Conservation (phyloP, 1,284 basidiomycete species). For the Tremellales sp. region DNA sequence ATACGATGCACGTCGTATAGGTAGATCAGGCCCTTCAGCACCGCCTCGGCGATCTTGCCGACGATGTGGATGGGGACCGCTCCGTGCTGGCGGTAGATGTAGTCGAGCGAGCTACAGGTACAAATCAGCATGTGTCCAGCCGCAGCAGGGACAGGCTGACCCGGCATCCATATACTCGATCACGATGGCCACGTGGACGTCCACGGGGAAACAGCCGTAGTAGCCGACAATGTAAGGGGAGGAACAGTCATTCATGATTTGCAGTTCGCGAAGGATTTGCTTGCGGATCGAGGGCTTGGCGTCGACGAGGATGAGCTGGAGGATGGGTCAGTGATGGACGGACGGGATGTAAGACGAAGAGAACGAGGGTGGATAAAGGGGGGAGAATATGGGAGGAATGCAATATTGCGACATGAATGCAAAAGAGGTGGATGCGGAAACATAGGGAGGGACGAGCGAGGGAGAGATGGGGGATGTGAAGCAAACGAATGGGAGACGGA, state of each 20-base stretch:
- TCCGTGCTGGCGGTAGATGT: slow-evolving; percentile 90
- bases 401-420: too few species aligned
- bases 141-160: slow-evolving; percentile 31
- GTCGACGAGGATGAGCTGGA: slow-evolving; percentile 92
- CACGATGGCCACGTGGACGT: slow-evolving; percentile 97
- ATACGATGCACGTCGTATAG: slow-evolving; percentile 99
- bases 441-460: too few species aligned
- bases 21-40: slow-evolving; percentile 92
- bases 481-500: too few species aligned
- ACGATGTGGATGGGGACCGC: slow-evolving; percentile 86
- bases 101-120: slow-evolving; percentile 63
- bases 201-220: slow-evolving; percentile 90
- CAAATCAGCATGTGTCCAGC: slow-evolving; percentile 4
- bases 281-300: slow-evolving; percentile 96
- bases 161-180: slow-evolving; percentile 91
- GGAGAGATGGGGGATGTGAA: not conserved
- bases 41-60: slow-evolving; percentile 82
- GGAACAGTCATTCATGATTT: slow-evolving; percentile 97
- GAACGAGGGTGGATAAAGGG: too few species aligned
- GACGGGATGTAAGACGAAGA: too few species aligned
- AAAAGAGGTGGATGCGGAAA: too few species aligned
- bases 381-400: too few species aligned
- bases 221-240: slow-evolving; percentile 93
- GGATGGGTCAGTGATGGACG: not conserved
- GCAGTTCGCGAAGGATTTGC: slow-evolving; percentile 93